phyloP scores from a whole-genome alignment of 805 yeast genomes.

The Nakazawaea siamensis region DNA sequence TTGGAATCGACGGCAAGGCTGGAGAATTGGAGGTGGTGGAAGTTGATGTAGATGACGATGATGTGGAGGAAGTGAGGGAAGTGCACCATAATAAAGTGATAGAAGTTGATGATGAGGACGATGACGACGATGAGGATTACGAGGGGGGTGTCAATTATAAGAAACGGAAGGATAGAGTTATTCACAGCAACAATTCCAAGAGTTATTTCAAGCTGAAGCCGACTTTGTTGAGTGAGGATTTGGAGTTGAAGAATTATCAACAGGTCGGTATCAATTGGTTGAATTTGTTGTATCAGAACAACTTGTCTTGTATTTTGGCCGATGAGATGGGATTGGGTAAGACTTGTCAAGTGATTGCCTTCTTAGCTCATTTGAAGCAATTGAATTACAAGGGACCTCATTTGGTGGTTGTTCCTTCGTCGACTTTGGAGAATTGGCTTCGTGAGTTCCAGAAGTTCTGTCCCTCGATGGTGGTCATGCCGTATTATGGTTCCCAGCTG shows the following conservation, averaged over 20 bases:
- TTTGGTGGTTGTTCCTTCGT: conserved; percentile 90
- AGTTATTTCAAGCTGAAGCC: conserved; percentile 69
- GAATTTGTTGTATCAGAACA: conserved; percentile 63
- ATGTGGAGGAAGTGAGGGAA: conserved; percentile 17
- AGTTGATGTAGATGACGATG: conserved; percentile 26
- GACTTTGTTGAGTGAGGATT: conserved; percentile 46
- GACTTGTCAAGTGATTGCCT: conserved; percentile 92
- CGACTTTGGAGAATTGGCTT: conserved; percentile 95
- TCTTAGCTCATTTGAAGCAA: conserved; percentile 77
- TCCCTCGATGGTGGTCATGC: conserved; percentile 75
- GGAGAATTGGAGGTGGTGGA: conserved; percentile 67
- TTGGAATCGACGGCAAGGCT: conserved; percentile 50
- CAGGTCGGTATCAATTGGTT: conserved; percentile 98
- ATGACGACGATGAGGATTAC: conserved; percentile 21
- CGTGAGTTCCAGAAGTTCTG: conserved; percentile 89
- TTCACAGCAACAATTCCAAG: conserved; percentile 11
- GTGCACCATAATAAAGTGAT: conserved; percentile 29
- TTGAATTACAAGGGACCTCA: conserved; percentile 64
- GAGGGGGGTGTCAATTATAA: conserved; percentile 25
- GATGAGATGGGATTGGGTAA: conserved; percentile 99
- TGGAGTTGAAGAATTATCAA: conserved; percentile 80
- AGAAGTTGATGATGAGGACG: conserved; percentile 31
- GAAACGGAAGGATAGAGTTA: background rate
- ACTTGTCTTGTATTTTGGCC: conserved; percentile 86
- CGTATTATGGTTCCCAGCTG: conserved; percentile 82